Evolutionary conservation across 352 stramenopile genomes (phyloP), one percentile per base, ranked within the genome.

Genomic region (Pythium oligandrum): DNA sequence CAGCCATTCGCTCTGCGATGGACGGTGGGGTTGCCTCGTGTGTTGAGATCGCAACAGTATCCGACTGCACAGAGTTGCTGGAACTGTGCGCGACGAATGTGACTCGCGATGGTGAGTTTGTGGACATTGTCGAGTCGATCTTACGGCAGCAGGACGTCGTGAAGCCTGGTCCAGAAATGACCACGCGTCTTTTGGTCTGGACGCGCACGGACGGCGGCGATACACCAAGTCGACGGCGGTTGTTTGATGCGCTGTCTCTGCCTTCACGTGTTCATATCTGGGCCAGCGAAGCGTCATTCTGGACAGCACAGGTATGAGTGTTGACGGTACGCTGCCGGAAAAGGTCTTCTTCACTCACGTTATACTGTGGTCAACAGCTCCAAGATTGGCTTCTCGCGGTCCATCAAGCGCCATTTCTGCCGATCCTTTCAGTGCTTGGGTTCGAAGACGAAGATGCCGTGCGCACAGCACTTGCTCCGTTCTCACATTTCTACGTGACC

Each of bases 401-500:
- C 17, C 52, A 60, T 32, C 42, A 55, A 36, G 36, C 17, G 37
- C 52, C 51, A 1, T 65, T 65, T 4, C 36, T 33, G 5, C 11
- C 52, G 6, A 32, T 65, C 8, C 17, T 37, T 26, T 31, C 10
- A 0, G n/a, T 44, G 42, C 40, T 34, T 31, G 26, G 12, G 6
- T 38, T 9, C 12, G 3, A 26, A 26, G 17, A 26, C 17, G 17
- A 26, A 26, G 17, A 26, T 26, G 17, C 17, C 17, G 17, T 26
- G 17, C 17, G 17, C 17, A 26, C 17, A 26, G 17, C 17, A 26
- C 0, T 26, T 4, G 42, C 6, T 4, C 46, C 12, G 17, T 37
- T 49, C 6, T 56, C 58, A 10, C 52, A 59, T 32, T 44, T 65
- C 35, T 58, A 65, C 38, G 52, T 51, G 26, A 26, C 43, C 8